Base-by-base conservation (phyloP, 73 alveolate genomes). In the Paramecium sonneborni region DNA sequence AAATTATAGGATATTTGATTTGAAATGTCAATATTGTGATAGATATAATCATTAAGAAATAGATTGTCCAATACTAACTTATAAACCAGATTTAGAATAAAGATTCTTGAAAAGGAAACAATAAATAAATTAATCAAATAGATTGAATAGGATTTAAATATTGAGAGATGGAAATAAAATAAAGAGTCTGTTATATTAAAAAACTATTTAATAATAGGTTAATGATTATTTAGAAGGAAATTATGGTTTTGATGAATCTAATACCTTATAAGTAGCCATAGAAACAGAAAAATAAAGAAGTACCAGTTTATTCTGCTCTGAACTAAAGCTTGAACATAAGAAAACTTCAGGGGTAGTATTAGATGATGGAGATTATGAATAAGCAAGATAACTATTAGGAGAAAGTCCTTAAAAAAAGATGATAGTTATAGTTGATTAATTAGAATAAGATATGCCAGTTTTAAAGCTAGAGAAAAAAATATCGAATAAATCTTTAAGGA, bases 11-110 rank as follows among this genome's bases (percentile, higher is more conserved):
- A 14, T 58, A 24, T 34, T 86, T 10, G 68, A 86, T 30, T 20
- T 23, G 15, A 1, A 67, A 35, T 86, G 93, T 39, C 57, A 28
- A 32, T 57, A 32, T 86, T 86, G 93, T 38, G 56, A 35, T 23
- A 14, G 85, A 46, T 56, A 41, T 20, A 58, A 86, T 86, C 93
- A 67, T 18, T 34, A 86, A 58, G 55, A 62, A 34, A 15, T 39
- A 0, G 87, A 86, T 62, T 86, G 93, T 18, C 69, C 82, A 7
- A 30, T 86, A 62, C 79, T 86, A 18, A 55, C 46, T 5, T 86
- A 57, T 20, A 86, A 86, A 37, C 86, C 86, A 72, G 86, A 72
- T 41, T 5, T 72, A 37, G 86, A 72, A 72, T 72, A 72, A 72
- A 72, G 86, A 18, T 1, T 72, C 1, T 11, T 28, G 57, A 34